Evolutionary conservation across 768 basidiomycete species (phyloP), one percentile per base, ranked within the genome.

Genomic region (Mrakia frigida): DNA sequence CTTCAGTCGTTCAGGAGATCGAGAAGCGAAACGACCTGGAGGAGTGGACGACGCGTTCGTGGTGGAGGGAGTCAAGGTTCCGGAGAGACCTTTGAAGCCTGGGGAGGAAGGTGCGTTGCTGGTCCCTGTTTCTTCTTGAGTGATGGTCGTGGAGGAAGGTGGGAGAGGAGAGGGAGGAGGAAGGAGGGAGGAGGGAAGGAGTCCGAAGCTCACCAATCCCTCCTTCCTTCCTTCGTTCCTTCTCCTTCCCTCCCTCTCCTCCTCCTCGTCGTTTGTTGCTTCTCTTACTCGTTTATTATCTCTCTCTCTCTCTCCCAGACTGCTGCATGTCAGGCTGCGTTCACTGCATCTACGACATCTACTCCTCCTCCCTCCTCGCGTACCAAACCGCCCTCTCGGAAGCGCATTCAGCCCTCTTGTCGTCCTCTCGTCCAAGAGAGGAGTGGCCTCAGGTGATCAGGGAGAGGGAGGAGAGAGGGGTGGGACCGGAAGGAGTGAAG

Each of bases 281-380:
- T 50, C 39, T 9, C 33, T 23, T n/a, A n/a, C n/a, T n/a, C n/a
- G n/a, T n/a, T n/a, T n/a, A n/a, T n/a, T n/a, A n/a, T 28, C 13
- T 70, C 28, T 35, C 28, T 1, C 70, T 53, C 50, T 43, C 33
- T 50, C n/a, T 52, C 0, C 18, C 53, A 72, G 70, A 72, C 70
- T 72, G 70, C 53, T 72, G 70, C 50, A 72, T 72, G 70, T 52
- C 46, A 28, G 70, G 35, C 70, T 72, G 35, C 33, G 35, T 28
- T 2, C 70, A 72, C 35, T 72, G 70, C 33, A n/a, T 72, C 52
- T 56, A 72, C 53, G 70, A 72, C 50, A 52, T 72, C 53, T 72
- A 72, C 53, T 5, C 53, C 1, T 31, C 46, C 21, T 53, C 70
- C n/a, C 28, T 72, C 33, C 14, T 35, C 11, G 28, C 35, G 2